These are phyloP conservation scores for Silene vulgaris DNA, from an alignment of 179 eudicot species.

Conservation along the genomic window DNA sequence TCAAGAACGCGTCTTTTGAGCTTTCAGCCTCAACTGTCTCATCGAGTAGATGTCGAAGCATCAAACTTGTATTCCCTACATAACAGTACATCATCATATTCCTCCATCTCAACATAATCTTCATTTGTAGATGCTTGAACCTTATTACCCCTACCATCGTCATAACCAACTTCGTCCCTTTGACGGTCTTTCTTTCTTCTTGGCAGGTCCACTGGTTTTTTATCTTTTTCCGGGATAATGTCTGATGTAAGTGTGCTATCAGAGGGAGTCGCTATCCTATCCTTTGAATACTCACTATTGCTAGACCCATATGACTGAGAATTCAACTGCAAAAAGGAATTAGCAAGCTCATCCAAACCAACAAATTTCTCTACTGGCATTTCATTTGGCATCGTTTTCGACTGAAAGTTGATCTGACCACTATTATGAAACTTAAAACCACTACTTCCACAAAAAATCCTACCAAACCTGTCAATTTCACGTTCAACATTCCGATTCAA, in stretches of 20 bases:
- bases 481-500: constrained; percentile 19
- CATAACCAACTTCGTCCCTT: constrained; percentile 32
- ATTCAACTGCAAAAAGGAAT: constrained; percentile 14
- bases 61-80: constrained; percentile 21
- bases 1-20: too few species aligned
- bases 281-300: constrained; percentile 25
- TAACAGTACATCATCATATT: constrained; percentile 39
- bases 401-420: constrained; percentile 13
- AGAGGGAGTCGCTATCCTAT: constrained; percentile 26
- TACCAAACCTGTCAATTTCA: constrained; percentile 26
- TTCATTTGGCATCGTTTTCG: constrained; percentile 18
- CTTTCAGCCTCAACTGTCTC: too few species aligned
- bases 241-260: constrained; percentile 20
- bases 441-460: constrained; percentile 7
- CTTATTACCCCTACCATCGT: constrained; percentile 46
- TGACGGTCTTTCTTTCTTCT: constrained; percentile 32
- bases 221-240: constrained; percentile 22
- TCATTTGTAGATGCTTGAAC: constrained; percentile 41
- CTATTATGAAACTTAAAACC: constrained; percentile 21
- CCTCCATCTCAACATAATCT: constrained; percentile 24
- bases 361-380: constrained; percentile 14
- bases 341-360: constrained; percentile 21
- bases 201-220: constrained; percentile 9
- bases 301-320: constrained; percentile 36
- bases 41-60: not conserved